Evolutionary conservation across 768 basidiomycete species (phyloP).

Genomic region (Rossbeevera mucosa): DNA sequence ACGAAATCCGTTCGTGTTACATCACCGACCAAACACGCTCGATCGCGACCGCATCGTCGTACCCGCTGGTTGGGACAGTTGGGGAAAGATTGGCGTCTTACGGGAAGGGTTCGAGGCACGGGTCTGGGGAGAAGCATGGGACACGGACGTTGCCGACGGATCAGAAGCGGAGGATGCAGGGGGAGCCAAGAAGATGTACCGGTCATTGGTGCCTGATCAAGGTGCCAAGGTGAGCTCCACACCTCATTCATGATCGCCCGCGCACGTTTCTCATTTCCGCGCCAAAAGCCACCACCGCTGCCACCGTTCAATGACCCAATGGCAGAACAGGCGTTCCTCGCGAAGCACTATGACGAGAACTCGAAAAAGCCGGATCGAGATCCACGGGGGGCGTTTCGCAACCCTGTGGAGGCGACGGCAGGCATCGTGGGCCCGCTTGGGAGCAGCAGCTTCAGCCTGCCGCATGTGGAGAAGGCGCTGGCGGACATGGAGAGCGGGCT

Average conservation of each 20-base stretch:
- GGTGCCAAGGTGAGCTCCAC: constrained; percentile 56
- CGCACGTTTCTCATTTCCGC: neutral
- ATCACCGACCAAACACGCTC: constrained; percentile 82
- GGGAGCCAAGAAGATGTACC: constrained; percentile 66
- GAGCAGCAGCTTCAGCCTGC: constrained; percentile 78
- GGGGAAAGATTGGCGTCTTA: constrained; percentile 90
- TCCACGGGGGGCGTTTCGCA: constrained; percentile 82
- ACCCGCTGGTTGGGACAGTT: constrained; percentile 96
- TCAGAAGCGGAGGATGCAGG: constrained; percentile 36
- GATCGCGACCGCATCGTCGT: constrained; percentile 91
- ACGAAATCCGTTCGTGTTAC: constrained; percentile 83
- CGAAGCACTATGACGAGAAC: constrained; percentile 88
- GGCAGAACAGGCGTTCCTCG: constrained; percentile 87
- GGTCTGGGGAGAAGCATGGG: constrained; percentile 76
- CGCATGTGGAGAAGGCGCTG: constrained; percentile 83
- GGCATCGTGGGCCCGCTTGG: constrained; percentile 94
- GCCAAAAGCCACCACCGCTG: constrained; percentile 52
- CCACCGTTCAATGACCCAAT: constrained; percentile 78
- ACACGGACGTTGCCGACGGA: constrained; percentile 57
- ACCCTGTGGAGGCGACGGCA: constrained; percentile 55
- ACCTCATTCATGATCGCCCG: neutral
- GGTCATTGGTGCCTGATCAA: constrained; percentile 68
- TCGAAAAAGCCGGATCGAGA: constrained; percentile 87
- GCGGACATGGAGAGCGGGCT: constrained; percentile 78
- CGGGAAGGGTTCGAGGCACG: constrained; percentile 89